Evolutionary conservation across 83 land plant species (phyloP), one percentile per base, ranked within the genome.

Genomic region (Diphasiastrum complanatum): DNA sequence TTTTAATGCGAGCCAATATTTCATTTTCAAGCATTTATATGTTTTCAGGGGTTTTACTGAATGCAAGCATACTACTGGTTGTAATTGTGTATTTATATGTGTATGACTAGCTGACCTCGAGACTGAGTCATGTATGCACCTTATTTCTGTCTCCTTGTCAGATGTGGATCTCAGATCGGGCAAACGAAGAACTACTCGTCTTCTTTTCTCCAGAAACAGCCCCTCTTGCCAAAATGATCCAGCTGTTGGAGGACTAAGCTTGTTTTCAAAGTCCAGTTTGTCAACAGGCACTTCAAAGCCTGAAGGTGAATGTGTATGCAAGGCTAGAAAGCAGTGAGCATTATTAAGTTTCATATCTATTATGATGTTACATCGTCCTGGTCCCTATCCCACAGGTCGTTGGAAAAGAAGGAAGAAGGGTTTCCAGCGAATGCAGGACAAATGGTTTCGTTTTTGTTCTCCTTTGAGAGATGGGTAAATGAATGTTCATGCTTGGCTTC

Each of bases 371-470:
- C n/a, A n/a, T n/a, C n/a, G n/a, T n/a, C n/a, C n/a, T n/a, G n/a
- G 22, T 47, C 32, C 12, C 18, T 25, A 33, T 36, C 14, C 14
- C 16, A 35, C 51, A 72, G 75, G 75, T 33, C 50, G 54, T 37
- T 72, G 75, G 75, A 72, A 72, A 55, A 51, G 54, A 5, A 68
- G 60, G 31, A 72, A 52, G 65, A 72, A 72, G 51, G 73, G 73
- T 5, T 60, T 59, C 64, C 60, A 50, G 38, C 75, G 38, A 32
- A 33, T 53, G 32, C 47, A 52, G 28, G 57, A 72, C 30, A 67
- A 51, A 38, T 67, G 65, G 35, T 10, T 67, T 46, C 73, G 51
- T 10, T 72, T 72, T 41, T 26, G 47, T 25, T 47, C 74, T 32
- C 75, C 73, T 29, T 51, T 72, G 19, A 67, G 31, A 36, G 63